Conservation (phyloP, 805 yeast genomes). For the Candida insectorum region DNA sequence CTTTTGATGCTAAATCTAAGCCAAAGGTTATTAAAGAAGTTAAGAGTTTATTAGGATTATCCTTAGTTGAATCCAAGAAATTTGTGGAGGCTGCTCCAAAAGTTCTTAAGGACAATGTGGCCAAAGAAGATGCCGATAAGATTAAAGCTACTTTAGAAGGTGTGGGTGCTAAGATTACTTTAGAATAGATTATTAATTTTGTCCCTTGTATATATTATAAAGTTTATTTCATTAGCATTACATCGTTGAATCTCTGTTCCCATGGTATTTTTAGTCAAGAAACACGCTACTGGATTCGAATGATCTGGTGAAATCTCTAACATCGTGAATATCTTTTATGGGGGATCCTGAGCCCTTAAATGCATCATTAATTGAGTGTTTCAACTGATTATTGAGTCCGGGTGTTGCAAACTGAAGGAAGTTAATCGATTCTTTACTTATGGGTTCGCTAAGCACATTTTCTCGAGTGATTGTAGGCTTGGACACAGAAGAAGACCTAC, state of each 20-base stretch:
- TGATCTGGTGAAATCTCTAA: constrained; percentile 1
- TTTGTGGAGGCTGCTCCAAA: constrained; percentile 98
- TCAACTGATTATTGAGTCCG: constrained; percentile 1
- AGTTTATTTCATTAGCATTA: constrained; percentile 3
- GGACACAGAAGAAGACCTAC: constrained; percentile 3
- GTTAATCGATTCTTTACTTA: constrained; percentile 1
- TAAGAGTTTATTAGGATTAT: constrained; percentile 83
- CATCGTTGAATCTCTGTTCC: neutral
- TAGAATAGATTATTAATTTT: constrained; percentile 55
- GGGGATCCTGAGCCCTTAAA: constrained; percentile 9
- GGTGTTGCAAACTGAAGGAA: constrained; percentile 3
- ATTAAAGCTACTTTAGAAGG: constrained; percentile 89
- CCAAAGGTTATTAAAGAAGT: constrained; percentile 98
- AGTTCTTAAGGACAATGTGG: constrained; percentile 88
- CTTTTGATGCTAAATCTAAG: constrained; percentile 91
- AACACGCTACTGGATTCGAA: constrained; percentile 2
- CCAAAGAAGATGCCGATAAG: constrained; percentile 98
- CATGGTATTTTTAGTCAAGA: neutral
- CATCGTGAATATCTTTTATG: constrained; percentile 1
- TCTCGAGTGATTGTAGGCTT: constrained; percentile 3
- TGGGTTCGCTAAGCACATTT: constrained; percentile 4
- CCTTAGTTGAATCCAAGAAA: constrained; percentile 95
- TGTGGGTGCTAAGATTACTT: constrained; percentile 86
- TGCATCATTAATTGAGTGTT: constrained; percentile 3
- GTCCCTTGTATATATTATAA: constrained; percentile 12